Evolutionary conservation across 495 filamentous ascomycete genomes (phyloP), one percentile per base, ranked within the genome.

Genomic region (Elaphomyces granulatus): DNA sequence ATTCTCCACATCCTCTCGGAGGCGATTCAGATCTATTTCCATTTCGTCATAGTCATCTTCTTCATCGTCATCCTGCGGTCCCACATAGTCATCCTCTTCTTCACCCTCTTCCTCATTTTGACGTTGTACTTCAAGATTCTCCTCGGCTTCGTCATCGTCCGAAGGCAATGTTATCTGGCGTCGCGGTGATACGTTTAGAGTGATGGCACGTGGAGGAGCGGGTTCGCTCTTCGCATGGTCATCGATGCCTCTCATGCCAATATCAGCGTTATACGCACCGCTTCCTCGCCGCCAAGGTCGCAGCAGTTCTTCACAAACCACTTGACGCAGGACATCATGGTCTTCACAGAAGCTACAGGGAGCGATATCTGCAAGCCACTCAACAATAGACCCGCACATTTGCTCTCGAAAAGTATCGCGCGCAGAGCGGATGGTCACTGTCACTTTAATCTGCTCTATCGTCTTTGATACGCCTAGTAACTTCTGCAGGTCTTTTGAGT

Each of bases 331-430:
- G 26, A 94, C 78, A 42, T 87, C 69, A 41, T 77, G 71, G 52
- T 98, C 83, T 12, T 70, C 64, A 9, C 87, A 83, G 35, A 88
- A 78, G 49, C 77, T 83, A 56, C 88, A 94, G 15, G 87, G 87
- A 3, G 87, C 69, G 52, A 98, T 92, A 60, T 98, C 92, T 16
- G 75, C 68, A 2, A 98, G 72, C 92, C 92, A 98, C 51, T 95
- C 87, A 40, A 95, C 80, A 45, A 98, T 92, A n/a, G 87, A 88
- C 2, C 78, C 86, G 54, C 86, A 93, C 90, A 98, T 98, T 55
- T 95, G 83, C 60, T 98, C 90, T 43, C 90, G 70, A 64, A 94
- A 98, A 1, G 83, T 95, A 59, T 98, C 90, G 38, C 90, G 70
- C 0, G 92, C 70, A 20, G 92, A 95, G 4, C 90, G 78, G 43